Conservation (phyloP, 345 rosid species). For the Corymbia maculata region DNA sequence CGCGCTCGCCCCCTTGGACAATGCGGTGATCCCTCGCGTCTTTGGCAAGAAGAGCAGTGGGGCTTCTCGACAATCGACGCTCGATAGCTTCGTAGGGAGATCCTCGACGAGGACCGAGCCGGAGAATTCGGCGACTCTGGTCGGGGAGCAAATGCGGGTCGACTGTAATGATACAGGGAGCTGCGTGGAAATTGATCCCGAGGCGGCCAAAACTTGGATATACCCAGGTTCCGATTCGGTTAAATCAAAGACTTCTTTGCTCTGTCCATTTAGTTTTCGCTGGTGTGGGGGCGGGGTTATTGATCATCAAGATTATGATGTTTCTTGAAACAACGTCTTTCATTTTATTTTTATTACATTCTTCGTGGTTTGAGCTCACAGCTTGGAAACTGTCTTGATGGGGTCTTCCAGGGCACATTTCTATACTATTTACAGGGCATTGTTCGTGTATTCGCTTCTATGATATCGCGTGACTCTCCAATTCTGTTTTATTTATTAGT, state of each 20-base stretch:
- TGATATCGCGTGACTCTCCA: not conserved
- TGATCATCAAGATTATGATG: not conserved
- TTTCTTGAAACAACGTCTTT: not conserved
- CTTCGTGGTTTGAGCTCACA: not conserved
- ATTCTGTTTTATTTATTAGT: not conserved
- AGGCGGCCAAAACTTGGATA: constrained; percentile 80
- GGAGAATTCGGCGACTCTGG: not conserved
- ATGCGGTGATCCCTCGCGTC: not conserved
- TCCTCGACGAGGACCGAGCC: not conserved
- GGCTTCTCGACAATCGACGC: constrained; percentile 54
- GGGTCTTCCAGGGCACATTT: not conserved
- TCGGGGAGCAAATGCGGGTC: not conserved
- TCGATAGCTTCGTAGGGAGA: constrained; percentile 49
- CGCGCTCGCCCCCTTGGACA: not conserved
- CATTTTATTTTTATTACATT: not conserved
- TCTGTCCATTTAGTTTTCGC: not conserved
- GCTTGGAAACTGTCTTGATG: not conserved
- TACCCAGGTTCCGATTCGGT: constrained; percentile 54
- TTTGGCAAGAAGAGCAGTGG: constrained; percentile 3
- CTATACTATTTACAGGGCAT: not conserved
- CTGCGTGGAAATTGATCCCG: constrained; percentile 45
- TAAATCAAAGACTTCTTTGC: not conserved
- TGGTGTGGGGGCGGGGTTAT: not conserved
- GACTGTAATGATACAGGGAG: constrained; percentile 14
- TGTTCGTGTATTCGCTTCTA: not conserved